phyloP scores from a whole-genome alignment of 305 asterid species.

The Fraxinus sp. region DNA sequence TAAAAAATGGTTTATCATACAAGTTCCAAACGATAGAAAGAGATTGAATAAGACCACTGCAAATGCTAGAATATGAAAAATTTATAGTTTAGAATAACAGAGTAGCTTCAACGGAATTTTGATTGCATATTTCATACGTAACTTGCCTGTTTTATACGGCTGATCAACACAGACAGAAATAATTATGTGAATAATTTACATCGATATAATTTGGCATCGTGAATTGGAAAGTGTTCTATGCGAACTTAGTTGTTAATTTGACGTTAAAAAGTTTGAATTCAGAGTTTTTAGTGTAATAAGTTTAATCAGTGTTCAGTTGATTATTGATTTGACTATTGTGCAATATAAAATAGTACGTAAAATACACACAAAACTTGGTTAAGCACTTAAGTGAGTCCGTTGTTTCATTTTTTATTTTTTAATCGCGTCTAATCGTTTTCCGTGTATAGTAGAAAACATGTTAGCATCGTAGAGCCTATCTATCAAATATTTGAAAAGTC shows the following conservation, averaged over 20 bases:
- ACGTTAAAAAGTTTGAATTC: too few species aligned
- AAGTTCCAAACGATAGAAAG: not conserved
- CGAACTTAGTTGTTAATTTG: too few species aligned
- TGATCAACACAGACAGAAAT: not conserved
- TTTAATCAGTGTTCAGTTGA: not conserved
- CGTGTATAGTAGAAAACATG: not conserved
- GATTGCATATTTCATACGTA: not conserved
- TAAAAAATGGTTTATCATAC: not conserved
- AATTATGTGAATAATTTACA: too few species aligned
- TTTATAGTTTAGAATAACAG: not conserved
- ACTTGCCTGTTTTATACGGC: conserved; percentile 20
- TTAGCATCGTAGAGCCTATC: not conserved
- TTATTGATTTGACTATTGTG: not conserved
- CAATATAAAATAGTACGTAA: too few species aligned
- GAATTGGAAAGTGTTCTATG: not conserved
- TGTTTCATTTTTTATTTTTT: not conserved
- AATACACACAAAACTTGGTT: not conserved
- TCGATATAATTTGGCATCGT: not conserved
- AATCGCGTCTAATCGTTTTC: not conserved
- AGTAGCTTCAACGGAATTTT: conserved; percentile 17
- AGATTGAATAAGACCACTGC: not conserved
- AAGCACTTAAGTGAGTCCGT: not conserved
- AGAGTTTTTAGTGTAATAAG: not conserved
- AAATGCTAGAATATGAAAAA: not conserved
- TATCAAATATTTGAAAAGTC: too few species aligned